Evolutionary conservation across 371 early-diverging fungal species (phyloP), one percentile per base, ranked within the genome.

Genomic region (Entomophthora muscae): DNA sequence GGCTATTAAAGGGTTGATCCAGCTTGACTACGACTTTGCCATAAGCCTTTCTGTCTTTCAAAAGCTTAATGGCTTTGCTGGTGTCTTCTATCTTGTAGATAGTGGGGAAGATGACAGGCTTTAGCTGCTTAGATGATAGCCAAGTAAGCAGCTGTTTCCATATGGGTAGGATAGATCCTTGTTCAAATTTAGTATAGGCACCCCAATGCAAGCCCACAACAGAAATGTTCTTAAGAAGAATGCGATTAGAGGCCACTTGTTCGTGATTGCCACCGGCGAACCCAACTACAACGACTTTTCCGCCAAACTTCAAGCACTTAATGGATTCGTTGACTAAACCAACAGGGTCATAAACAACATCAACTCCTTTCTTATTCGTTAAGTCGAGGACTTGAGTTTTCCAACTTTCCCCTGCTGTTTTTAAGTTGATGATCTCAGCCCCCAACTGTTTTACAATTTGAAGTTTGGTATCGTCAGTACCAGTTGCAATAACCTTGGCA

Each of bases 221-320:
- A 0, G 86, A 79, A 23, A 85, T 78, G 66, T 89, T 90, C 71
- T 93, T 93, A 55, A 93, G 72, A 67, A 93, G 72, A 21, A 92
- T 71, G 13, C 89, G 78, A 67, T 93, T 92, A 1, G 83, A 75
- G 0, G 91, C 78, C 1, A 92, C 72, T 66, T 86, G 85, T 66
- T 93, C 93, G 66, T 88, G 86, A 0, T 73, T 73, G 17, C 90
- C 91, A 28, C 81, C 82, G 2, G 90, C 90, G 75, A 92, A 93
- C 2, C 91, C 94, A 55, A 93, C 80, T 3, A 93, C 84, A 10
- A 93, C 69, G 1, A 90, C 73, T 33, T 91, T 83, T 1, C 87
- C 93, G 69, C 84, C 86, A 86, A 89, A 90, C 17, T 88, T 90
- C n/a, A 83, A 75, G 63, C 90, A 89, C 63, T 84, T 75, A n/a